Conservation (phyloP, 1,284 basidiomycete genomes). For the Xerocomus alliaceus region DNA sequence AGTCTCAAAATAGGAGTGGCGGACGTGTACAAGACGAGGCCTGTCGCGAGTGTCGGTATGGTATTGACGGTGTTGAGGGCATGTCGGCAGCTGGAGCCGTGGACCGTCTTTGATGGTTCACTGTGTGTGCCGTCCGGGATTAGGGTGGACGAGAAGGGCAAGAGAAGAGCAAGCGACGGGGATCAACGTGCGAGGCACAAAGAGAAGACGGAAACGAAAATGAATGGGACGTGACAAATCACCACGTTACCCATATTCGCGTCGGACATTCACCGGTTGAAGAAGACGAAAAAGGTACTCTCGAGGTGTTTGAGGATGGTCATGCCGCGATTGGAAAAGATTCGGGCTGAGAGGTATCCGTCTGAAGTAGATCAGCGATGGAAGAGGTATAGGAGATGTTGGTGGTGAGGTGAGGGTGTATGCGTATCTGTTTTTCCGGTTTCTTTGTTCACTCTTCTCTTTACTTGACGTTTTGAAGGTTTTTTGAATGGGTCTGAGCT, state of each 20-base stretch:
- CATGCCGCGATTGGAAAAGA: conserved; percentile 31
- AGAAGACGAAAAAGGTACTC: conserved; percentile 16
- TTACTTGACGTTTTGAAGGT: background rate
- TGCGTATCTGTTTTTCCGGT: background rate
- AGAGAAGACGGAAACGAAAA: background rate
- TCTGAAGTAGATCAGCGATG: conserved; percentile 19
- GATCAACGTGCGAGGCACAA: background rate
- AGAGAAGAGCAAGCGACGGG: conserved; percentile 7
- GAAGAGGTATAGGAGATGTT: conserved; percentile 22
- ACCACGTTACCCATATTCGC: conserved; percentile 20
- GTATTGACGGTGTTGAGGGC: conserved; percentile 28
- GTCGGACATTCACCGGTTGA: conserved; percentile 32
- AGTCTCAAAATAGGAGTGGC: conserved; percentile 32
- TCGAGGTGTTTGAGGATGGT: conserved; percentile 22
- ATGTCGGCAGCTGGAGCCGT: conserved; percentile 27
- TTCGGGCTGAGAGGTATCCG: conserved; percentile 25
- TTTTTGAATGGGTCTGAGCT: background rate
- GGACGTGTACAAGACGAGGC: conserved; percentile 29
- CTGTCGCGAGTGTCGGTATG: conserved; percentile 27
- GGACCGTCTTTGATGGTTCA: conserved; percentile 32
- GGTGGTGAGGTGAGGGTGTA: background rate
- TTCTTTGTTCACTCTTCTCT: background rate
- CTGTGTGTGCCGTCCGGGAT: background rate
- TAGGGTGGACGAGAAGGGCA: background rate
- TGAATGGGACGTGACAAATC: conserved; percentile 29